Evolutionary conservation across 768 basidiomycete genomes (phyloP).

Genomic region (Tylopilus felleus): DNA sequence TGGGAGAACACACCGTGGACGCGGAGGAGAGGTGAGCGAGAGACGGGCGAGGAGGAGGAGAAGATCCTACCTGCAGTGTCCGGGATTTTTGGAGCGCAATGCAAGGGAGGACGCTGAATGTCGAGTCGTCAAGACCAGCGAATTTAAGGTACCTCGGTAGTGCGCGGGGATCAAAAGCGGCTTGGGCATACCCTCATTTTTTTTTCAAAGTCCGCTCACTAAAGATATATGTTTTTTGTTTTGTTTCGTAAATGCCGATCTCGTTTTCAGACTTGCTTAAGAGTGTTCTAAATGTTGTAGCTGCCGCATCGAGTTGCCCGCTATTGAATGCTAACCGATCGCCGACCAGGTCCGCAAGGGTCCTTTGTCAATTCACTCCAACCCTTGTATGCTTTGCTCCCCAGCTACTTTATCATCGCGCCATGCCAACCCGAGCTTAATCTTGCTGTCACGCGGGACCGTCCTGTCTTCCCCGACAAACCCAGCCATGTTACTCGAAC

Average conservation of each 20-base stretch:
- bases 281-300: too few species aligned
- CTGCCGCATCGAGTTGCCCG: too few species aligned
- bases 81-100: conserved; percentile 30
- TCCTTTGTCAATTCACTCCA: conserved; percentile 17
- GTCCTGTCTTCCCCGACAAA: background rate
- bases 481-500: conserved; percentile 13
- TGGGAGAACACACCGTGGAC: conserved; percentile 24
- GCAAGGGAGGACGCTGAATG: conserved; percentile 31
- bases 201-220: conserved; percentile 34
- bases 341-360: too few species aligned
- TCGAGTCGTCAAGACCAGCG: conserved; percentile 32
- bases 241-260: conserved; percentile 27
- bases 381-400: conserved; percentile 22
- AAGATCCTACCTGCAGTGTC: conserved; percentile 40
- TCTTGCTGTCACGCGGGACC: conserved; percentile 5
- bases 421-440: conserved; percentile 13
- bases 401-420: conserved; percentile 5
- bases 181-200: conserved; percentile 33
- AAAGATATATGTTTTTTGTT: conserved; percentile 15
- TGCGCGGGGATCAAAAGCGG: conserved; percentile 38
- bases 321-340: too few species aligned
- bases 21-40: conserved; percentile 17
- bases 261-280: too few species aligned
- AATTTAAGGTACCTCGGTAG: conserved; percentile 42
- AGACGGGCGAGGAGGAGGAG: conserved; percentile 19